Conservation (phyloP, 129 eudicot genomes). For the Calendula officinalis region DNA sequence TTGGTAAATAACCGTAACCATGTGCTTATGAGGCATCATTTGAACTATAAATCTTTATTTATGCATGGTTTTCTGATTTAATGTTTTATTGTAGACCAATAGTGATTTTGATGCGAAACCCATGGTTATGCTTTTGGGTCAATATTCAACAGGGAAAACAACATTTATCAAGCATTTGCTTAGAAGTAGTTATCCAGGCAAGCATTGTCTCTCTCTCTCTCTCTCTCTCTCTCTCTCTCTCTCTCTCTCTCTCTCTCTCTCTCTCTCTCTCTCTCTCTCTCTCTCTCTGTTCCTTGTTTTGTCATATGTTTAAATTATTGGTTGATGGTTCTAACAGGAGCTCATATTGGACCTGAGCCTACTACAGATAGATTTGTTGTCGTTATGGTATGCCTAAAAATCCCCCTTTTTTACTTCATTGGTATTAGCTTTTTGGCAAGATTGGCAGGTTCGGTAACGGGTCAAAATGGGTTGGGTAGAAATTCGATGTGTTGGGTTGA, state of each 20-base stretch:
- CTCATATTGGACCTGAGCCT: conserved; percentile 99
- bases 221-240: background rate
- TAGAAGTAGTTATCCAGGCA: conserved; percentile 84
- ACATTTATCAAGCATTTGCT: conserved; percentile 95
- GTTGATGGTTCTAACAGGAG: conserved; percentile 48
- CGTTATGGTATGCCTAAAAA: conserved; percentile 67
- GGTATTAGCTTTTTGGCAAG: background rate
- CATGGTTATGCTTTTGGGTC: conserved; percentile 99
- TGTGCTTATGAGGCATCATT: background rate
- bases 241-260: no score
- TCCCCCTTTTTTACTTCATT: conserved; percentile 8
- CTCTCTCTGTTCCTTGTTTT: background rate
- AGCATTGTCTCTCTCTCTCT: conserved; percentile 5
- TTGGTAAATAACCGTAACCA: conserved; percentile 48
- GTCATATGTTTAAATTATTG: background rate
- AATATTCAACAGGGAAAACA: conserved; percentile 95
- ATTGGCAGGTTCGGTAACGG: background rate
- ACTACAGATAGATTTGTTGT: conserved; percentile 98
- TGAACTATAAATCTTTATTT: background rate
- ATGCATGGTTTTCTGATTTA: conserved; percentile 8
- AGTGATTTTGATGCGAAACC: conserved; percentile 99
- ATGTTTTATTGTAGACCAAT: conserved; percentile 55
- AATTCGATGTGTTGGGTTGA: background rate
- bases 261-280: background rate
- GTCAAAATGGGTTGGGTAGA: background rate